Base-by-base conservation (phyloP, 805 yeast species). In the Starmerella khaoyaiensis region DNA sequence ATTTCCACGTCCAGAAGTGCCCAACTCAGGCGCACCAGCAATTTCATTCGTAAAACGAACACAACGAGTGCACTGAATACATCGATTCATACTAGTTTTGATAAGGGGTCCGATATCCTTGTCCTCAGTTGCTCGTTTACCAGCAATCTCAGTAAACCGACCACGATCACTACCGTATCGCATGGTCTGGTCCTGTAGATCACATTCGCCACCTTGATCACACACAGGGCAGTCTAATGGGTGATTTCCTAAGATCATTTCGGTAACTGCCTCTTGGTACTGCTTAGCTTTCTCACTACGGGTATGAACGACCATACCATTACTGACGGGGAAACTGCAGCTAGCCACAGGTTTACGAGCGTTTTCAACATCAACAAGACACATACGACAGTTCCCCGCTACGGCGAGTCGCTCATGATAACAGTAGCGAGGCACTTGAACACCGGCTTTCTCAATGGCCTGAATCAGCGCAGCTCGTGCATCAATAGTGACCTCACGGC, bases 141-240 rank as follows among this genome's bases (percentile, higher is more conserved):
- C 94, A 39, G 71, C 66, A 38, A 80, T 71, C 60, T 81, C 94
- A 44, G 68, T 61, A 64, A 78, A 82, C 58, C 94, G 72, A 48
- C 94, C 93, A 46, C 93, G 71, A 61, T 81, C 94, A 36, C 79
- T 62, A 42, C 94, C 94, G 56, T 79, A 79, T 57, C 90, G 71
- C 55, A 76, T 64, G 15, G 82, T 67, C 65, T 81, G 94, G 56
- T 82, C 94, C 64, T 82, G 94, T 51, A 81, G 69, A 58, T 81
- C 94, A 66, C 94, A 81, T 60, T 81, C 94, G 48, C 94, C 94
- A 62, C 93, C 94, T 62, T 81, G 94, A 62, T 81, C 94, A 61
- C 94, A 81, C 39, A 81, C 78, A 18, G 93, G 94, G 63, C 93
- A 81, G 64, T 82, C 94, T 55, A 81, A 68, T 17, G 94, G 94